Evolutionary conservation across 345 rosid genomes (phyloP).

Genomic region (Clarkia xantiana): DNA sequence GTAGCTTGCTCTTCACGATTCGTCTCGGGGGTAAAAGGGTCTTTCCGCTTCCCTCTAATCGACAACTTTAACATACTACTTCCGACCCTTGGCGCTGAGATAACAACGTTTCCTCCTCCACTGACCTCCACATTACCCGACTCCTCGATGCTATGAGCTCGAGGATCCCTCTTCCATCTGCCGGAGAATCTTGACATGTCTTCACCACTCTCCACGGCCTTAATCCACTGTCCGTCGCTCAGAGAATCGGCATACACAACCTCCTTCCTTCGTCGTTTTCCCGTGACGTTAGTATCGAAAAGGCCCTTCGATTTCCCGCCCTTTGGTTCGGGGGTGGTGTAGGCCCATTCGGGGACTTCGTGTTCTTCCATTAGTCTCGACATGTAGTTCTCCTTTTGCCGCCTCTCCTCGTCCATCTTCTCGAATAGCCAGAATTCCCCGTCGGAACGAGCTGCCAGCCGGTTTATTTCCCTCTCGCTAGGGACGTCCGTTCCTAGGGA

Average conservation of each 20-base stretch:
- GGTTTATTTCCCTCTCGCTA: slow-evolving; percentile 95
- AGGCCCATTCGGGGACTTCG: slow-evolving; percentile 98
- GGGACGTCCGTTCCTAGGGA: slow-evolving; percentile 94
- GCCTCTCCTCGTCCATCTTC: slow-evolving; percentile 89
- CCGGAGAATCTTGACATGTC: slow-evolving; percentile 35
- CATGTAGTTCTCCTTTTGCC: slow-evolving; percentile 68
- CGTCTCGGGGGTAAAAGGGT: slow-evolving; percentile 9
- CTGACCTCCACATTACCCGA: slow-evolving; percentile 4
- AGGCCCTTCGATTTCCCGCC: slow-evolving; percentile 39
- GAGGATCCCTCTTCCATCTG: slow-evolving; percentile 32
- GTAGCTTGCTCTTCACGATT: slow-evolving; percentile 20
- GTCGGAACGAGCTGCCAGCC: slow-evolving; percentile 80
- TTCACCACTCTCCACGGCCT: slow-evolving; percentile 89
- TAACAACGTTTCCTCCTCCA: slow-evolving; percentile 24
- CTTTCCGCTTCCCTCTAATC: slow-evolving; percentile 9
- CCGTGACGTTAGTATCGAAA: slow-evolving; percentile 39
- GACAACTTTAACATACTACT: slow-evolving; percentile 7
- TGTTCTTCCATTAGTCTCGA: slow-evolving; percentile 89
- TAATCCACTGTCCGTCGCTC: slow-evolving; percentile 81
- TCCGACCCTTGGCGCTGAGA: slow-evolving; percentile 11
- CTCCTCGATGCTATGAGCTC: slow-evolving; percentile 19
- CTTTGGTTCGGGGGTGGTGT: slow-evolving; percentile 34
- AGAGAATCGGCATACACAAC: slow-evolving; percentile 63
- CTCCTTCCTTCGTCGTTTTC: slow-evolving; percentile 76
- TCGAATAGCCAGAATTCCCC: slow-evolving; percentile 89